Percentiles rank a stretch among this genome's conserved stretches.
phyloP scores from a whole-genome alignment of 805 yeast species.

The Ogataea pignaliae region DNA sequence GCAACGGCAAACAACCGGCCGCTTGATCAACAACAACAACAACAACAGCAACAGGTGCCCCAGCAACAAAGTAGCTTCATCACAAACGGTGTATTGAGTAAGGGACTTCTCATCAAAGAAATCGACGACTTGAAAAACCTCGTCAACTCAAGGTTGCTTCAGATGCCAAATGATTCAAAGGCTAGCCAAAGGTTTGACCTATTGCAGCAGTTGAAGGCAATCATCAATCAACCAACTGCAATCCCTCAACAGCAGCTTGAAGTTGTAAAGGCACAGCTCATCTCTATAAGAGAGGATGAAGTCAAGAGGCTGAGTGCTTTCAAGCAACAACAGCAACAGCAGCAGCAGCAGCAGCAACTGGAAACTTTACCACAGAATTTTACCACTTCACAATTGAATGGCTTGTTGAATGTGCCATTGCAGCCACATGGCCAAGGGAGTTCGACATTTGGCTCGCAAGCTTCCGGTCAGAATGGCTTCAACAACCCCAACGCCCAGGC shows the following conservation, averaged over 20 bases:
- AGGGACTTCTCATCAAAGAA: conserved; percentile 24
- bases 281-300: conserved; percentile 32
- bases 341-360: conserved; percentile 17
- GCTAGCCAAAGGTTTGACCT: conserved; percentile 41
- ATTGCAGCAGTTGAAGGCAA: conserved; percentile 37
- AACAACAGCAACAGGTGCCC: background rate
- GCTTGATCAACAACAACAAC: conserved; percentile 6
- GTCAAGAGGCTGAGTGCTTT: conserved; percentile 21
- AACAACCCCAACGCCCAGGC: conserved; percentile 17
- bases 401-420: conserved; percentile 4
- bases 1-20: conserved; percentile 43
- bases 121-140: conserved; percentile 37
- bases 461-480: background rate
- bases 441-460: background rate
- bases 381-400: conserved; percentile 15
- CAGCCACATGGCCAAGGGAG: no score
- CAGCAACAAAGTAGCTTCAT: background rate
- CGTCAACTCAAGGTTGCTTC: conserved; percentile 37
- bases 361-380: conserved; percentile 4
- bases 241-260: conserved; percentile 29
- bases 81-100: conserved; percentile 8
- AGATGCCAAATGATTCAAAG: conserved; percentile 34
- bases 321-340: conserved; percentile 17
- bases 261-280: conserved; percentile 28
- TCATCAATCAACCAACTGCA: conserved; percentile 30